Conservation (phyloP, 1,139 yeast genomes). For the Candida sanyaensis region DNA sequence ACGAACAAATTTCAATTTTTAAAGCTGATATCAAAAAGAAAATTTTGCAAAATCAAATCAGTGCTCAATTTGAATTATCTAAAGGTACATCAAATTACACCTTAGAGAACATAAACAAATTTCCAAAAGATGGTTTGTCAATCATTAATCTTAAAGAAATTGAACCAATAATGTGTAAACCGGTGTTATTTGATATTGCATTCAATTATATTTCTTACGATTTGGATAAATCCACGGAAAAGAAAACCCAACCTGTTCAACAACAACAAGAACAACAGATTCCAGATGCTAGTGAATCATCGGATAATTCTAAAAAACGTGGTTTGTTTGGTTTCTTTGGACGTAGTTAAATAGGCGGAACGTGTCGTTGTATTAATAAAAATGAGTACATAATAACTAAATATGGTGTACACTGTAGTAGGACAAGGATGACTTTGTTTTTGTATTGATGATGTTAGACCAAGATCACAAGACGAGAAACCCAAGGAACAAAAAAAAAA, state of each 20-base stretch:
- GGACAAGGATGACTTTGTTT: no score
- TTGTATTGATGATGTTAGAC: no score
- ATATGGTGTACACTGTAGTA: no score
- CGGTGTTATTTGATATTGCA: slow-evolving; percentile 88
- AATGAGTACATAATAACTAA: no score
- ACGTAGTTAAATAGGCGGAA: slow-evolving; percentile 15
- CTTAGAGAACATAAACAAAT: slow-evolving; percentile 53
- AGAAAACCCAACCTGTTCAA: neutral
- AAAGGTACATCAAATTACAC: slow-evolving; percentile 20
- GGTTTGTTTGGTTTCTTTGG: slow-evolving; percentile 52
- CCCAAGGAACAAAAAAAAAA: neutral
- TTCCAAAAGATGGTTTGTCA: slow-evolving; percentile 39
- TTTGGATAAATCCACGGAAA: slow-evolving; percentile 3
- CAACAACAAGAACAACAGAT: slow-evolving; percentile 1
- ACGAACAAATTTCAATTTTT: slow-evolving; percentile 33
- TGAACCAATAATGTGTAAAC: slow-evolving; percentile 70
- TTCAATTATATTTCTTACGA: slow-evolving; percentile 70
- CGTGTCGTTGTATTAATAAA: neutral
- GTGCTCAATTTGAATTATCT: slow-evolving; percentile 47
- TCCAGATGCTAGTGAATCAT: neutral
- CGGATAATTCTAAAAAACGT: slow-evolving; percentile 14
- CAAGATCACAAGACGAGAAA: neutral
- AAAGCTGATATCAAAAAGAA: slow-evolving; percentile 26
- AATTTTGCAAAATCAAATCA: slow-evolving; percentile 46
- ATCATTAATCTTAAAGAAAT: slow-evolving; percentile 51